These are phyloP conservation scores for Suhomyces prunicola DNA, from an alignment of 805 yeast species.

Conservation along the genomic window DNA sequence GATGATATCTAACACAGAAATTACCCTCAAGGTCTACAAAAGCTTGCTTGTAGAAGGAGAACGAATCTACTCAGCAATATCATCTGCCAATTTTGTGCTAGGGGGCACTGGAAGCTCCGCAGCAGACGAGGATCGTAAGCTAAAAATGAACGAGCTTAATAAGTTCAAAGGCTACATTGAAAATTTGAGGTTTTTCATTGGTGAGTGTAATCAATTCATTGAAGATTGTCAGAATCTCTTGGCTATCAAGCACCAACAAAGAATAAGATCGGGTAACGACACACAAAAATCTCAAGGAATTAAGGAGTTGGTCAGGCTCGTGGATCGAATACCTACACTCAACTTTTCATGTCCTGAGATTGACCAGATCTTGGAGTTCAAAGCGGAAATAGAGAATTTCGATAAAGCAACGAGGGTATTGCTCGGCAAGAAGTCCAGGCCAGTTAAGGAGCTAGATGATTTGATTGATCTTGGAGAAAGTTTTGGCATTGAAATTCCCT, in stretches of 20 bases:
- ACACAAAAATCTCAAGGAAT: constrained; percentile 10
- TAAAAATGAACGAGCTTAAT: constrained; percentile 9
- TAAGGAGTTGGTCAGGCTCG: constrained; percentile 32
- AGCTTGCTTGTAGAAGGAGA: constrained; percentile 55
- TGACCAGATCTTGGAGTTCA: constrained; percentile 54
- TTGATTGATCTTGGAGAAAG: constrained; percentile 57
- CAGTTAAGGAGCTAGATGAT: constrained; percentile 47
- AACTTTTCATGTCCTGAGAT: constrained; percentile 57
- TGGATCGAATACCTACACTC: constrained; percentile 47
- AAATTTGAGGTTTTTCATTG: constrained; percentile 41
- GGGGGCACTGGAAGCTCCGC: constrained; percentile 1
- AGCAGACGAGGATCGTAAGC: constrained; percentile 1
- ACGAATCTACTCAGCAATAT: constrained; percentile 39
- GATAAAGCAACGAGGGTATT: constrained; percentile 43
- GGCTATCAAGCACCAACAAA: constrained; percentile 49
- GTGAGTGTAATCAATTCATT: constrained; percentile 48
- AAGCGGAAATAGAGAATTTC: constrained; percentile 50
- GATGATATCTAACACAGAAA: constrained; percentile 34
- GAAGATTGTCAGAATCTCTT: constrained; percentile 54
- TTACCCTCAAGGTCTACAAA: constrained; percentile 46
- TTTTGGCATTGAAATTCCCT: constrained; percentile 55
- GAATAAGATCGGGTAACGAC: constrained; percentile 38
- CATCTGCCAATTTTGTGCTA: constrained; percentile 20
- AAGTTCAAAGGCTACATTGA: constrained; percentile 20
- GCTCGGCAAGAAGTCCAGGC: constrained; percentile 30